A percentile compares a stretch with the other conserved stretches of the same genome.
These are phyloP conservation scores for Penicillium janthinellum DNA, from an alignment of 2,329 filamentous ascomycete species.

Conservation along the genomic window DNA sequence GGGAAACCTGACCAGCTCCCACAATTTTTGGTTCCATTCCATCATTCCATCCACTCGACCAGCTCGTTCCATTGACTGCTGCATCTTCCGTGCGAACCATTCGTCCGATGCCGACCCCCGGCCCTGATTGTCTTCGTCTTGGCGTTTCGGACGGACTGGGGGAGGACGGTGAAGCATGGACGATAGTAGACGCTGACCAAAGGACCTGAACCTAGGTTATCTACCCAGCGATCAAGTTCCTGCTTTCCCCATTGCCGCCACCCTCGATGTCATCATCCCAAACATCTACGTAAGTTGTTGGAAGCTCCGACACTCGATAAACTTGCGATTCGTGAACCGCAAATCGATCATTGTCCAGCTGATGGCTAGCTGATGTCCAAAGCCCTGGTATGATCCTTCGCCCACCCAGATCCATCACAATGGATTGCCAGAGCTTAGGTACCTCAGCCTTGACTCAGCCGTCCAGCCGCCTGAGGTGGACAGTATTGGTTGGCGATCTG, in stretches of 20 bases:
- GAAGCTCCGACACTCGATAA: neutral
- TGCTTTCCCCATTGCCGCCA: neutral
- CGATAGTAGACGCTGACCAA: neutral
- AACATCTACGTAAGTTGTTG: neutral
- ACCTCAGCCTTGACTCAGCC: neutral
- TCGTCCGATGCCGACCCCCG: conserved; percentile 14
- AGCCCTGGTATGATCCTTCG: neutral
- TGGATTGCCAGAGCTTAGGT: neutral
- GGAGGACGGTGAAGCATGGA: neutral
- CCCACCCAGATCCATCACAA: neutral
- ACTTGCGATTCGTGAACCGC: neutral
- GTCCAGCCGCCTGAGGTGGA: neutral
- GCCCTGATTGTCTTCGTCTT: conserved; percentile 1
- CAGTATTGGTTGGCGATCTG: neutral
- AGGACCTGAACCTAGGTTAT: neutral
- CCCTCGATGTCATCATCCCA: conserved; percentile 1
- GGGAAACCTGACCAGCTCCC: conserved; percentile 25
- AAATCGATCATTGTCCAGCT: neutral
- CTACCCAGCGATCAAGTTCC: neutral
- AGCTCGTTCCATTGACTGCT: neutral
- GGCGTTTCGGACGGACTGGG: conserved; percentile 8
- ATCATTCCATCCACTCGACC: conserved; percentile 1
- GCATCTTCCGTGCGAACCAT: conserved; percentile 11
- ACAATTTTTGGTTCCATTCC: neutral
- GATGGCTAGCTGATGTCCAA: neutral